Evolutionary conservation across 306 rosid species (phyloP).

Genomic region (Ormosia emarginata): DNA sequence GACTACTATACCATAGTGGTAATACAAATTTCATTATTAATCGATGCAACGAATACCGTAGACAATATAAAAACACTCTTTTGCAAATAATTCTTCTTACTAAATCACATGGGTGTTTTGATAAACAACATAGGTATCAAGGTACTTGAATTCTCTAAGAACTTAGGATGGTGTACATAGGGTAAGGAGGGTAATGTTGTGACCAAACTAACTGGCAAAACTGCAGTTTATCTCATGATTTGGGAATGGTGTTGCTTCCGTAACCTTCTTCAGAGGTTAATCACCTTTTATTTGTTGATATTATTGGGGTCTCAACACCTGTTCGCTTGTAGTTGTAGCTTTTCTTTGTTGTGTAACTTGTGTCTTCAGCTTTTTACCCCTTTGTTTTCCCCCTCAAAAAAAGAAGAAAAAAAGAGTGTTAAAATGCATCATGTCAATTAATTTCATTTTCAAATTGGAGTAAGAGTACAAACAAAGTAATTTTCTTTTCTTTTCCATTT

Average conservation of each 20-base stretch:
- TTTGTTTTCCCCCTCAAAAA: background rate
- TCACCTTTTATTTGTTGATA: no score
- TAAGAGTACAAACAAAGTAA: slow-evolving; percentile 15
- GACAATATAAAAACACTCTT: no score
- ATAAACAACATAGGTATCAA: background rate
- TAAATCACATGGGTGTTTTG: background rate
- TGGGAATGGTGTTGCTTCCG: background rate
- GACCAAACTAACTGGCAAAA: background rate
- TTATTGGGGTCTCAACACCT: background rate
- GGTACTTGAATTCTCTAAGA: background rate
- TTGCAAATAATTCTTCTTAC: background rate
- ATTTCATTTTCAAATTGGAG: slow-evolving; percentile 9
- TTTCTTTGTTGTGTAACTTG: background rate
- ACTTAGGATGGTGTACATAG: background rate
- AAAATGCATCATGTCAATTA: background rate
- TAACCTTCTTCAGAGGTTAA: background rate
- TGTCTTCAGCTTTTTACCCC: background rate
- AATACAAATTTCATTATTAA: no score
- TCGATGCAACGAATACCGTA: no score
- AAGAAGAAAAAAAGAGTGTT: background rate
- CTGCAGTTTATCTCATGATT: background rate
- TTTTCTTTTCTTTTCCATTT: background rate
- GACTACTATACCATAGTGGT: no score
- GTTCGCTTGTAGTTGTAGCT: no score
- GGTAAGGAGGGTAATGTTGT: background rate